phyloP scores from a whole-genome alignment of 495 filamentous ascomycete species.

The Choiromyces venosus region DNA sequence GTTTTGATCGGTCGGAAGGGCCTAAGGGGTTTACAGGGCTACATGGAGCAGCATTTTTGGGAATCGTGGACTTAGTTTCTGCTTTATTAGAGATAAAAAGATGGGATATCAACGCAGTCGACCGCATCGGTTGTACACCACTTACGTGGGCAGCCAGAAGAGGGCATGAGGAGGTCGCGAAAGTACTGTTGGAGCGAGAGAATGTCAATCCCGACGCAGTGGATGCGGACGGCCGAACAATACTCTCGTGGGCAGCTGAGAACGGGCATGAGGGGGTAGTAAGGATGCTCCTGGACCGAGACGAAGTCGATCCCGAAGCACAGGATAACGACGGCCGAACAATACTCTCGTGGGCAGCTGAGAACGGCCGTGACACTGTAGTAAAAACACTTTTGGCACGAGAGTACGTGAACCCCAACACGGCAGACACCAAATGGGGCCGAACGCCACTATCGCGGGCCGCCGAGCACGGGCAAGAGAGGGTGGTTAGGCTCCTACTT shows the following conservation, averaged over 20 bases:
- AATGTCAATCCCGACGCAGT: slow-evolving; percentile 11
- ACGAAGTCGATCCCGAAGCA: slow-evolving; percentile 13
- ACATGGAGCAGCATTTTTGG: background rate
- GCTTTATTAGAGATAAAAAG: background rate
- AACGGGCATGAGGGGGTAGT: slow-evolving; percentile 22
- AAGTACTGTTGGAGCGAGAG: slow-evolving; percentile 26
- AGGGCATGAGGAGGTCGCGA: slow-evolving; percentile 34
- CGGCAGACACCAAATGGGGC: slow-evolving; percentile 1
- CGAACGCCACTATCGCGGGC: slow-evolving; percentile 12
- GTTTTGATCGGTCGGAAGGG: background rate
- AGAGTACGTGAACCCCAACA: background rate
- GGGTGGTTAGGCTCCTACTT: background rate
- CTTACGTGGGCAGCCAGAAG: slow-evolving; percentile 43
- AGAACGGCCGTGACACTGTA: slow-evolving; percentile 5
- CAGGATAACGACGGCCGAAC: slow-evolving; percentile 19
- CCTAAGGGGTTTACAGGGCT: background rate
- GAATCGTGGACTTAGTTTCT: background rate
- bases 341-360: slow-evolving; percentile 11
- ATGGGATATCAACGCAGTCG: background rate
- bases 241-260: slow-evolving; percentile 26
- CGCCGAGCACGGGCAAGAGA: background rate
- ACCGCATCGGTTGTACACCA: slow-evolving; percentile 33
- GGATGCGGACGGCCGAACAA: slow-evolving; percentile 5
- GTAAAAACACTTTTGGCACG: background rate
- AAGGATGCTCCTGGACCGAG: background rate